A percentile compares a stretch with the other conserved stretches of the same genome.
These are phyloP conservation scores for Oryza meyeriana DNA, from an alignment of 176 grass and related monocot genomes.

Conservation along the genomic window DNA sequence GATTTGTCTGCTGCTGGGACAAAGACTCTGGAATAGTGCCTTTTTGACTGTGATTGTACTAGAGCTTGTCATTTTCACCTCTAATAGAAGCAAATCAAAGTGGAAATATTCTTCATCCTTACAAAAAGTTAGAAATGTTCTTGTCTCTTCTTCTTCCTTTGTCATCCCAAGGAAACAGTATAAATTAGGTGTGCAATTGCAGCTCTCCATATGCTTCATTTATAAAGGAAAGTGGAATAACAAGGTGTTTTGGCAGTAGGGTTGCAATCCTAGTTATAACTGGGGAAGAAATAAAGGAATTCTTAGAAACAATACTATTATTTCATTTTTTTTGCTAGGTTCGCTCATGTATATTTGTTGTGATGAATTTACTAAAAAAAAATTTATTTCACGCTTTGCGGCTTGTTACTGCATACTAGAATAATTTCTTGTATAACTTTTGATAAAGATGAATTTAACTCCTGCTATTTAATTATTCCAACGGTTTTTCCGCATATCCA, in stretches of 20 bases:
- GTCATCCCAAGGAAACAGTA: not conserved
- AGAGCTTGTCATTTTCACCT: slow-evolving; percentile 48
- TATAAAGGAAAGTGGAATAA: not conserved
- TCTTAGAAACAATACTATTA: not conserved
- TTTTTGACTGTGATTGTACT: slow-evolving; percentile 5
- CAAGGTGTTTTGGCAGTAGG: not conserved
- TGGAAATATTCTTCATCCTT: not conserved
- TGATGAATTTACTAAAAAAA: too few species aligned
- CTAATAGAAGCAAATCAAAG: slow-evolving; percentile 36
- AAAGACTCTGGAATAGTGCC: slow-evolving; percentile 3
- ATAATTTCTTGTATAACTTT: too few species aligned
- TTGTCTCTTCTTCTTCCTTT: not conserved
- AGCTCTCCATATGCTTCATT: not conserved
- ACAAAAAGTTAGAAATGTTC: not conserved
- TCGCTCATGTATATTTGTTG: not conserved
- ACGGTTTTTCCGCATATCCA: too few species aligned
- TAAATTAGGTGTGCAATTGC: not conserved
- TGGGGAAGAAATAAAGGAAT: not conserved
- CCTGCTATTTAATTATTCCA: too few species aligned
- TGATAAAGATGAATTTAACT: too few species aligned
- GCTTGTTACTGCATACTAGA: too few species aligned
- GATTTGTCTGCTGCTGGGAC: slow-evolving; percentile 20
- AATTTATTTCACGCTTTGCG: too few species aligned
- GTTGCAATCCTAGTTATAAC: not conserved
- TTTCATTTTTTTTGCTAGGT: not conserved